These are phyloP conservation scores for Uronychia setigera DNA, from an alignment of 73 alveolate genomes.

Conservation along the genomic window DNA sequence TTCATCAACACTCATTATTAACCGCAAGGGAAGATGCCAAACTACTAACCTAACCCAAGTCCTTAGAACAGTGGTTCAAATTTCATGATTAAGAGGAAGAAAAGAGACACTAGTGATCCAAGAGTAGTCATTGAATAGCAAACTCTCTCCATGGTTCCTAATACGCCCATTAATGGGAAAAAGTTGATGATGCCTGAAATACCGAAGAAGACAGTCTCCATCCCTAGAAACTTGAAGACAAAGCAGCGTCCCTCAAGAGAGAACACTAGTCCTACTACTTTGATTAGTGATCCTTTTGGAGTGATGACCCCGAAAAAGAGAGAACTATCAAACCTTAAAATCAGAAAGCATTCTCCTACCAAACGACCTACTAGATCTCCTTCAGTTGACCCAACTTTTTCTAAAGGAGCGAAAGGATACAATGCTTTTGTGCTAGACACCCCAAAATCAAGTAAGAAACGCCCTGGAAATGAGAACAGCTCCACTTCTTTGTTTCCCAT, in stretches of 20 bases:
- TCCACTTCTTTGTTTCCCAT: background rate
- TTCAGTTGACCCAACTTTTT: background rate
- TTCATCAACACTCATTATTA: background rate
- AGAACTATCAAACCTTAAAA: background rate
- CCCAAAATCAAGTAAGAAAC: too few species aligned
- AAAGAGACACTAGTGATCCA: background rate
- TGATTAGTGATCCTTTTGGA: too few species aligned
- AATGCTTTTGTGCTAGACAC: too few species aligned
- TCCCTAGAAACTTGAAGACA: background rate
- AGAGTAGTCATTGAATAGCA: background rate
- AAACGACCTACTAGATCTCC: background rate
- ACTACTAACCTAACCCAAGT: background rate
- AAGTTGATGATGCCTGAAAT: too few species aligned
- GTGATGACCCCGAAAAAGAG: background rate
- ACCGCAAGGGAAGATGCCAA: background rate
- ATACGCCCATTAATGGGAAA: background rate
- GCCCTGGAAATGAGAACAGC: background rate
- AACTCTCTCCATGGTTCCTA: background rate
- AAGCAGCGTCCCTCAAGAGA: background rate
- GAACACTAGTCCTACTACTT: background rate
- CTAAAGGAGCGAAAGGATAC: too few species aligned
- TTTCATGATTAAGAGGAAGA: background rate
- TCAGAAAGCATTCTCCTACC: background rate
- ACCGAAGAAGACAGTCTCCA: background rate
- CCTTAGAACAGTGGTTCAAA: background rate